phyloP scores from a whole-genome alignment of 2,329 filamentous ascomycete genomes.

The Aspergillus sp. region DNA sequence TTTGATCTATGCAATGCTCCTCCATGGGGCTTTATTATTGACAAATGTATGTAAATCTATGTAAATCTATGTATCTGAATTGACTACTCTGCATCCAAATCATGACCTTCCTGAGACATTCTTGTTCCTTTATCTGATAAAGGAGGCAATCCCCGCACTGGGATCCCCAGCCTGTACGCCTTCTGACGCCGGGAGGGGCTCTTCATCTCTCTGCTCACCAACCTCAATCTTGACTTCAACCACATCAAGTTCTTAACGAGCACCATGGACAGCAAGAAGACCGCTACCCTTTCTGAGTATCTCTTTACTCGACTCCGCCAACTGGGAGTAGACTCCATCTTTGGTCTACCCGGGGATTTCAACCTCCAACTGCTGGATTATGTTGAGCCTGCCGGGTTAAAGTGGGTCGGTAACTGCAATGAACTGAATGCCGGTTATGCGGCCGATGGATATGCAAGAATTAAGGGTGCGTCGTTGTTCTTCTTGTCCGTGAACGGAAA shows the following conservation, averaged over 20 bases:
- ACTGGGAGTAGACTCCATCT: constrained; percentile 56
- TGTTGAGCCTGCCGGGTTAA: constrained; percentile 49
- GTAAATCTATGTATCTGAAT: too few species aligned
- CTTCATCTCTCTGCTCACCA: background rate
- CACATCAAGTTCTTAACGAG: background rate
- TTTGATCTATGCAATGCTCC: too few species aligned
- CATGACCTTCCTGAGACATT: too few species aligned
- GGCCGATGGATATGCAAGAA: constrained; percentile 25
- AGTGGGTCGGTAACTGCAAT: constrained; percentile 61
- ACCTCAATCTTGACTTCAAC: constrained; percentile 8
- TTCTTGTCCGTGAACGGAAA: background rate
- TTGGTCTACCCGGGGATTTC: constrained; percentile 65
- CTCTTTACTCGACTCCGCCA: constrained; percentile 58
- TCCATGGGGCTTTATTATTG: too few species aligned
- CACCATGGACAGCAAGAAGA: background rate
- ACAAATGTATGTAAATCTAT: too few species aligned
- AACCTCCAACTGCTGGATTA: constrained; percentile 63
- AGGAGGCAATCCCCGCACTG: too few species aligned
- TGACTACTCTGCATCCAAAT: too few species aligned
- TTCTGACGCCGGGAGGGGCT: too few species aligned
- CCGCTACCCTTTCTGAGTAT: constrained; percentile 39
- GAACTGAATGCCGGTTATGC: constrained; percentile 59
- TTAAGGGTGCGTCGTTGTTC: constrained; percentile 30
- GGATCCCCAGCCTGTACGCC: too few species aligned
- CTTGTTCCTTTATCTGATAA: too few species aligned